A percentile compares a stretch with the other conserved stretches of the same genome.
phyloP scores from a whole-genome alignment of 108 stramenopile genomes.

The Ochromonas danica region DNA sequence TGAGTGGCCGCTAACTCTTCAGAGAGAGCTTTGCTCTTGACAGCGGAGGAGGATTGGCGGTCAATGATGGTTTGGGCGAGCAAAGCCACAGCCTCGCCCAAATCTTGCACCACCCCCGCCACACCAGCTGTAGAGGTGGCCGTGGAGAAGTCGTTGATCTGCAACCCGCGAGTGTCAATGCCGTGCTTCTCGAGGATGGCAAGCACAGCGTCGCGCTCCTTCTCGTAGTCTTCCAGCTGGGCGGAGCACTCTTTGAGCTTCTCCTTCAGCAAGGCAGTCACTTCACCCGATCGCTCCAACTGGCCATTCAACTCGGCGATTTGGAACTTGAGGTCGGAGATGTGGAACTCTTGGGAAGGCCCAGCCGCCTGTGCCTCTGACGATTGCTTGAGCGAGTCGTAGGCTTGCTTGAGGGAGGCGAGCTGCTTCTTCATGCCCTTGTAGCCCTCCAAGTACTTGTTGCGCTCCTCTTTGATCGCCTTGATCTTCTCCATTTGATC shows the following conservation, averaged over 20 bases:
- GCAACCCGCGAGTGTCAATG: background rate
- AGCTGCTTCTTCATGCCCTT: conserved; percentile 10
- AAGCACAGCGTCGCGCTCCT: conserved; percentile 6
- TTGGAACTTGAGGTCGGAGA: conserved; percentile 25
- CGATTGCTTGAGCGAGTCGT: background rate
- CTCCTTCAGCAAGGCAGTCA: conserved; percentile 7
- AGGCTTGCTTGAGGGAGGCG: background rate
- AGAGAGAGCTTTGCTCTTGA: background rate
- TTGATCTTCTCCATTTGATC: conserved; percentile 38
- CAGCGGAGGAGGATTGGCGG: background rate
- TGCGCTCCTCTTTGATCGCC: background rate
- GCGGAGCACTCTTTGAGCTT: conserved; percentile 29
- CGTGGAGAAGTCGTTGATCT: background rate
- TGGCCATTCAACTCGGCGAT: conserved; percentile 18
- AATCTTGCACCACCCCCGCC: background rate
- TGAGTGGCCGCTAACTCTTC: background rate
- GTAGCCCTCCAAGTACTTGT: background rate
- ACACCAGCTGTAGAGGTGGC: background rate
- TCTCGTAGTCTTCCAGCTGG: conserved; percentile 34
- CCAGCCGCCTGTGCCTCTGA: background rate
- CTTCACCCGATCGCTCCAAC: background rate
- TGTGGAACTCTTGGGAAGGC: background rate
- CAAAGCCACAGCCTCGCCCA: background rate
- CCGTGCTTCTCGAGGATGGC: background rate
- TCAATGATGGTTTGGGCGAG: background rate